Conservation (phyloP, 225 moss, liverwort and hornwort genomes). For the Ulota crispa region DNA sequence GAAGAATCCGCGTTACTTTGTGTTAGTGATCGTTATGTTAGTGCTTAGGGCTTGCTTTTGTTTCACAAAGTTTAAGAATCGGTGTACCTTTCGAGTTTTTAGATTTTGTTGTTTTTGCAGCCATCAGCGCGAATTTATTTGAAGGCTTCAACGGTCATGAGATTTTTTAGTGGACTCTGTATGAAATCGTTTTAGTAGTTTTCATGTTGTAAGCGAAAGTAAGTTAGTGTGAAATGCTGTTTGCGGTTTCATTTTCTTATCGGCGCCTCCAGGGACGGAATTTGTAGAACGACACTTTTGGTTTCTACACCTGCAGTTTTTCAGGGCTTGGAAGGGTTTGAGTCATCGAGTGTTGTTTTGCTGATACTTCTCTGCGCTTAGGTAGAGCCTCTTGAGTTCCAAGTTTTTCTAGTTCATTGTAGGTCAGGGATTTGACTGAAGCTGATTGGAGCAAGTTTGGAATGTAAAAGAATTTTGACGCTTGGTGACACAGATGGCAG, state of each 20-base stretch:
- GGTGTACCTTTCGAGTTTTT: background rate
- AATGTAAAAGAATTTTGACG: conserved; percentile 1
- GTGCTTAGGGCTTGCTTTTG: conserved; percentile 18
- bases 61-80: background rate
- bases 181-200: background rate
- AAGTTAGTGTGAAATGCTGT: too few species aligned
- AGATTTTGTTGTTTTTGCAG: background rate
- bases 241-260: background rate
- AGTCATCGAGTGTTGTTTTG: background rate
- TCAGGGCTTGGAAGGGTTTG: conserved; percentile 38
- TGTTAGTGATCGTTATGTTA: background rate
- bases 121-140: background rate
- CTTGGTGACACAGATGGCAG: background rate
- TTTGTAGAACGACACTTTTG: background rate
- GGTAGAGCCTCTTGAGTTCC: background rate
- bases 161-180: background rate
- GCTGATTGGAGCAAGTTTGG: conserved; percentile 17
- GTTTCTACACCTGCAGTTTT: conserved; percentile 16
- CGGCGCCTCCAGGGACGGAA: background rate
- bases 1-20: background rate
- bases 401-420: background rate
- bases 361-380: conserved; percentile 4
- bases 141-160: conserved; percentile 3
- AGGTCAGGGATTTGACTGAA: background rate
- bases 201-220: background rate